These are phyloP conservation scores for Fusarium globosum DNA, from an alignment of 2,329 filamentous ascomycete genomes.

Conservation along the genomic window DNA sequence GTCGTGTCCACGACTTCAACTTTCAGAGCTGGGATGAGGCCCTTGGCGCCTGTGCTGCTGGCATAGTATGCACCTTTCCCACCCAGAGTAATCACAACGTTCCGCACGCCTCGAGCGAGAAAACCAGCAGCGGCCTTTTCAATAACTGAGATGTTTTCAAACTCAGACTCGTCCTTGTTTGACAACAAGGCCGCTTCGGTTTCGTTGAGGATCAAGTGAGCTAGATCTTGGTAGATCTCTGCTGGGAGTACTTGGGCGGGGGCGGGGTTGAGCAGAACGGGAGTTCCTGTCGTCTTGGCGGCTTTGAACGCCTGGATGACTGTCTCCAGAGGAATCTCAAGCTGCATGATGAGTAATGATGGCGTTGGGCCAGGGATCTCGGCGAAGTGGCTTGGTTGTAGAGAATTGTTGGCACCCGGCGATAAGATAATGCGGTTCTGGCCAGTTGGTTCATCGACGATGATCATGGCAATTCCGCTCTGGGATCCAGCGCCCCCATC, in stretches of 20 bases:
- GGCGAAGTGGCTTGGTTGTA: conserved; percentile 53
- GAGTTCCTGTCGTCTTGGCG: conserved; percentile 60
- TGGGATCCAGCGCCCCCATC: conserved; percentile 59
- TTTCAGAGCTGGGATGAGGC: conserved; percentile 71
- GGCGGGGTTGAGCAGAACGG: conserved; percentile 86
- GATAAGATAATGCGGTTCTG: conserved; percentile 82
- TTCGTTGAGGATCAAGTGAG: conserved; percentile 89
- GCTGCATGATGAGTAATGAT: conserved; percentile 77
- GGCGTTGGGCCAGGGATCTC: conserved; percentile 54
- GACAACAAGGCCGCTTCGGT: conserved; percentile 84
- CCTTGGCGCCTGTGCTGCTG: conserved; percentile 55
- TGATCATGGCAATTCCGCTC: conserved; percentile 75
- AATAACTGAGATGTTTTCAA: conserved; percentile 59
- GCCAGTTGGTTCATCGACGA: conserved; percentile 78
- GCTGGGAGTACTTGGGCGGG: conserved; percentile 76
- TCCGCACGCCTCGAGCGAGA: conserved; percentile 74
- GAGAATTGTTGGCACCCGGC: conserved; percentile 74
- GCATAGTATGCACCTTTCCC: conserved; percentile 78
- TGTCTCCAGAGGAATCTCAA: conserved; percentile 76
- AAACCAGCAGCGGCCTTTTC: conserved; percentile 67
- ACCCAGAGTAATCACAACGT: conserved; percentile 87
- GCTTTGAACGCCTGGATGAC: conserved; percentile 69
- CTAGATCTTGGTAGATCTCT: conserved; percentile 73
- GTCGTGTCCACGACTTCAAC: conserved; percentile 90
- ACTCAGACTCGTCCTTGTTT: conserved; percentile 60